Percentiles rank a stretch among this genome's conserved stretches.
phyloP scores from a whole-genome alignment of 352 stramenopile species.

The Phytophthora sojae region DNA sequence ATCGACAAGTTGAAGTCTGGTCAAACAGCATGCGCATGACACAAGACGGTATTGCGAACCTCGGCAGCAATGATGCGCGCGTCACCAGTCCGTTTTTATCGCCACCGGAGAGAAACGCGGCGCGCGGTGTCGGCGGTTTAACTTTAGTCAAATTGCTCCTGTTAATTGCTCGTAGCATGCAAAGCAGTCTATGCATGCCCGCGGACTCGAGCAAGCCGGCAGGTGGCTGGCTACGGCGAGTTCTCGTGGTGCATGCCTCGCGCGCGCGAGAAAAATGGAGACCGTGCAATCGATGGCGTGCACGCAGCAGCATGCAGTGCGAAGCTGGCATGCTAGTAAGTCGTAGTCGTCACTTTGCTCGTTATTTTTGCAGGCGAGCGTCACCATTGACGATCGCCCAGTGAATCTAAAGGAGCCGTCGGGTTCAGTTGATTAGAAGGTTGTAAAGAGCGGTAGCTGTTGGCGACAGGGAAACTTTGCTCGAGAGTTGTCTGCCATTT shows the following conservation, averaged over 20 bases:
- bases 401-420: too few relatives aligned
- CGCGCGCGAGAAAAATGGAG: constrained; percentile 3
- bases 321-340: too few relatives aligned
- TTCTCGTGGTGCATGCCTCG: constrained; percentile 11
- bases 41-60: constrained; percentile 2
- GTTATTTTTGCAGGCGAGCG: too few relatives aligned
- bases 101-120: constrained; percentile 12
- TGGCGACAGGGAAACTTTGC: too few relatives aligned
- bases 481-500: too few relatives aligned
- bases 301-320: too few relatives aligned
- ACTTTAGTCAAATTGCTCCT: constrained; percentile 4
- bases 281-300: constrained; percentile 1
- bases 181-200: background rate
- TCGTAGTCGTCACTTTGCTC: too few relatives aligned
- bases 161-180: constrained; percentile 9
- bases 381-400: too few relatives aligned
- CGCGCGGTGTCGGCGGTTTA: constrained; percentile 2
- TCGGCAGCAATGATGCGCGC: constrained; percentile 19
- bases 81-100: constrained; percentile 22
- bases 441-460: too few relatives aligned
- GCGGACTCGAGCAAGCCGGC: constrained; percentile 2
- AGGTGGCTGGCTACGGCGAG: background rate
- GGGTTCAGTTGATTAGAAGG: too few relatives aligned
- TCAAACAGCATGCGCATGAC: constrained; percentile 14
- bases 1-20: constrained; percentile 19